Base-by-base conservation (phyloP, 495 filamentous ascomycete genomes). In the Parmelia sp. region DNA sequence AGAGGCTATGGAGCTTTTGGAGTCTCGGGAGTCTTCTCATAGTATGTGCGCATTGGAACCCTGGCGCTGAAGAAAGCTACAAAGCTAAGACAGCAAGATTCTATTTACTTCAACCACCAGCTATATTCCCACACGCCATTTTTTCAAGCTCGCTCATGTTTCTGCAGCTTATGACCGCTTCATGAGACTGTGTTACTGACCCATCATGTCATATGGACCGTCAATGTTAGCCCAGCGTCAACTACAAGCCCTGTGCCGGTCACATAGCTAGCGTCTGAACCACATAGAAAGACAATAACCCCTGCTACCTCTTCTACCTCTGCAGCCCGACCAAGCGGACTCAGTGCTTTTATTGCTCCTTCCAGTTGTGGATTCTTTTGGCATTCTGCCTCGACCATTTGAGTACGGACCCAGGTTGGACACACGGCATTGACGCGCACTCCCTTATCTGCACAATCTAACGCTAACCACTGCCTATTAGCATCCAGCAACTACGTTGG, bases 381-480 rank as follows among this genome's bases (percentile, higher is more conserved):
- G 10, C 59, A 31, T 10, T 27, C 56, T 12, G 14, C 9, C 9
- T 25, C 40, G 11, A 67, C 37, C 65, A 67, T 64, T 37, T 60
- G 42, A 3, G 56, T 63, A 23, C 55, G 72, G 23, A 68, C 66
- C 62, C 62, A 68, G 2, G 31, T 12, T 3, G 66, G 57, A 45
- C 66, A 68, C 4, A 68, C 35, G 19, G 44, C 57, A 44, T 68
- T 68, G 14, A 68, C 62, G 2, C 66, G 42, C 23, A 68, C 64
- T 11, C 37, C 19, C 21, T 58, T 36, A 1, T 40, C 10, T 25
- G 36, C 42, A 23, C 36, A 12, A 21, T 67, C 65, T 1, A 63
- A 45, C 9, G 61, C 65, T 67, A 36, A 36, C 4, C 42, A 33
- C 2, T 15, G 17, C 3, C 35, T 17, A n/a, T 42, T 3, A 56